These are phyloP conservation scores for Ministeria vibrans DNA, from an alignment of 78 protist genomes.

Conservation along the genomic window DNA sequence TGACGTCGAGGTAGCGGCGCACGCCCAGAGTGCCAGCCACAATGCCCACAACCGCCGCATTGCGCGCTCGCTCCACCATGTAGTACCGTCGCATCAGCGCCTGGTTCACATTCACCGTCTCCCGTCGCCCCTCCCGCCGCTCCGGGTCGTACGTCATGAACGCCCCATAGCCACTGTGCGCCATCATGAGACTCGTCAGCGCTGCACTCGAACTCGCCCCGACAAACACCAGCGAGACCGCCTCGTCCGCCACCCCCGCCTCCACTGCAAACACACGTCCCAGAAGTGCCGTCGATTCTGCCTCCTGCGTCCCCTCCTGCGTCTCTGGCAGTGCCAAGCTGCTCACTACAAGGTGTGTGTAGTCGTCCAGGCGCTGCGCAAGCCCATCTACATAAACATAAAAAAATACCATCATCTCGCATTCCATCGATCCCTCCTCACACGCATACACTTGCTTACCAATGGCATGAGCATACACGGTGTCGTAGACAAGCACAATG, in stretches of 20 bases:
- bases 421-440: too few species aligned
- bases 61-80: constrained; percentile 46
- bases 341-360: neutral
- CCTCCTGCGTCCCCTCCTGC: neutral
- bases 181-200: neutral
- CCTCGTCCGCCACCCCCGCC: neutral
- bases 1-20: constrained; percentile 7
- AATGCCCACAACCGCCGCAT: constrained; percentile 56
- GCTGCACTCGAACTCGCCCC: neutral
- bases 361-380: neutral
- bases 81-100: constrained; percentile 14
- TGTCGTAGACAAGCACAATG: neutral
- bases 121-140: neutral
- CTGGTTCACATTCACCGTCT: neutral
- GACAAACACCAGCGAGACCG: neutral
- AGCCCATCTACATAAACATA: neutral
- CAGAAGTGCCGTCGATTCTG: neutral
- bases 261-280: neutral
- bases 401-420: too few species aligned
- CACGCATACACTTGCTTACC: too few species aligned
- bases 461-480: neutral
- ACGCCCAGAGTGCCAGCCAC: constrained; percentile 57
- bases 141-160: neutral
- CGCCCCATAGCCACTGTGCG: neutral
- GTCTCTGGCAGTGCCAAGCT: neutral